phyloP scores from a whole-genome alignment of 2,329 filamentous ascomycete species.

The Fusarium equiseti region DNA sequence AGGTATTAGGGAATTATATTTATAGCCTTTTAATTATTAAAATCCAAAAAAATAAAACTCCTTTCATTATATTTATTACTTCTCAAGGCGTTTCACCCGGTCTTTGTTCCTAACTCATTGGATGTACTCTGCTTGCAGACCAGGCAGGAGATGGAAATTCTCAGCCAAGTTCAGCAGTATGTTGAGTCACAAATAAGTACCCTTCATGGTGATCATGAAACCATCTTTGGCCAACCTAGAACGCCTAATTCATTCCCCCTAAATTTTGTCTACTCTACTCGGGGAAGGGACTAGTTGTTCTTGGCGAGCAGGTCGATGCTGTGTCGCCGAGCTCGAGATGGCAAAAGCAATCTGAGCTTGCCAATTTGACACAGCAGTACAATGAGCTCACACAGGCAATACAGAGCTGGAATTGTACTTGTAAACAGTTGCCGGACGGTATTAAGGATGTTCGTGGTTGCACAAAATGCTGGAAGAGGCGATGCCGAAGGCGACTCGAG shows the following conservation, averaged over 20 bases:
- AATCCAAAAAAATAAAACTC: too few species aligned
- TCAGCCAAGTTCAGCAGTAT: constrained; percentile 52
- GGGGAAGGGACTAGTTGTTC: not conserved
- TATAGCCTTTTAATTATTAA: too few species aligned
- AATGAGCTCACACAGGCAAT: constrained; percentile 29
- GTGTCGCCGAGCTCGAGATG: not conserved
- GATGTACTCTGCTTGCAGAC: constrained; percentile 66
- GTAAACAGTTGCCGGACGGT: constrained; percentile 11
- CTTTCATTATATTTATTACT: constrained; percentile 44
- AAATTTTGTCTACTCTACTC: constrained; percentile 3
- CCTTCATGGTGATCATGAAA: not conserved
- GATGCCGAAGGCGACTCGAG: constrained; percentile 26
- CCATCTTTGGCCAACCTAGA: constrained; percentile 61
- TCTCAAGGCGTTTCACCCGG: constrained; percentile 63
- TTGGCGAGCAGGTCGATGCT: constrained; percentile 1
- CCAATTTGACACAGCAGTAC: constrained; percentile 14
- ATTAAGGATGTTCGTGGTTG: constrained; percentile 13
- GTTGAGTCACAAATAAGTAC: constrained; percentile 31
- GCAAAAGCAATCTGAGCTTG: constrained; percentile 11
- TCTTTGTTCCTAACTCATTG: constrained; percentile 62
- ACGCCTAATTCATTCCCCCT: constrained; percentile 26
- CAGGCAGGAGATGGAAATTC: constrained; percentile 61
- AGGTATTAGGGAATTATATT: too few species aligned
- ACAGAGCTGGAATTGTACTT: constrained; percentile 20
- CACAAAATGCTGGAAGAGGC: constrained; percentile 26